Evolutionary conservation across 306 rosid genomes (phyloP), one percentile per base, ranked within the genome.

Genomic region (Vicia faba): DNA sequence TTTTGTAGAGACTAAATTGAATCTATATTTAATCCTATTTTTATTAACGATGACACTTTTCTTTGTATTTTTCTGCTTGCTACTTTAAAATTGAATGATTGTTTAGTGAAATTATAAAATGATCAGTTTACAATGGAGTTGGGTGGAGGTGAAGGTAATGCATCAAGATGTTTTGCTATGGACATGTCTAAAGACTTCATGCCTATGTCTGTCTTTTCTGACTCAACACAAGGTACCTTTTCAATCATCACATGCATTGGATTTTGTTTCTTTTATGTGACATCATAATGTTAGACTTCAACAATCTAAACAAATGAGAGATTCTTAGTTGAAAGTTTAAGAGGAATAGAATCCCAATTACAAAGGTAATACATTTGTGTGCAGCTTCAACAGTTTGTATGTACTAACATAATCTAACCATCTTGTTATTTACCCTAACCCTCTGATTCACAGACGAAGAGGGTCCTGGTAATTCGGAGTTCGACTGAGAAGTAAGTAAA

Each of bases 91-190:
- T 54, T 29, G 66, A 76, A 69, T 75, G 62, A 73, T 70, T 57
- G 63, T 70, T 66, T 64, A 46, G 61, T 81, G 8, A 51, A 51
- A 51, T 72, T 5, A 51, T 72, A 28, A 66, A 80, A 76, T 78
- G 39, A 55, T 66, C 82, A 89, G 96, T 92, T 89, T 73, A 84
- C 96, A 25, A 85, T 92, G 96, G 95, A 89, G 86, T 81, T 92
- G 88, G 89, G 95, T 73, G 88, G 66, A 55, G 59, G 84, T 46
- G 85, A 89, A 74, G 77, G 83, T 67, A 67, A 86, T 79, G 29
- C 69, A 55, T 84, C 91, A 60, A 79, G 29, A 82, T 70, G 75
- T 71, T 92, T 70, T 77, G 73, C 79, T 13, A 66, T 92, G 96
- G 91, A 87, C 73, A 84, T 85, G 88, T 80, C 82, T 28, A 82